These are phyloP conservation scores for Fusarium buxicola DNA, from an alignment of 2,329 filamentous ascomycete genomes.

Conservation along the genomic window DNA sequence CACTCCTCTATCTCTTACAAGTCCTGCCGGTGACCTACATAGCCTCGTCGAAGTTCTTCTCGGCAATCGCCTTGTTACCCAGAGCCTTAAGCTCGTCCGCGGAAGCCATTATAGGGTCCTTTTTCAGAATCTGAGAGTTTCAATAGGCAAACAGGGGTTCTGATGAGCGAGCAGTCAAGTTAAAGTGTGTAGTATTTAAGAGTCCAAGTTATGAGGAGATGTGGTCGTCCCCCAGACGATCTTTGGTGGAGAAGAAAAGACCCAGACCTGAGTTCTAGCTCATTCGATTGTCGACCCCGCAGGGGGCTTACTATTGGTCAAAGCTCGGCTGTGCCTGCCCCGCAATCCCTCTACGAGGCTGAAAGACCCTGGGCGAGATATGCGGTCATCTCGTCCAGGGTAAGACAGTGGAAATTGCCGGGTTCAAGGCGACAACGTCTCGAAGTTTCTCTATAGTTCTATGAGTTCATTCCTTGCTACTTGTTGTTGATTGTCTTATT, in stretches of 20 bases:
- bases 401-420: constrained; percentile 7
- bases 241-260: constrained; percentile 48
- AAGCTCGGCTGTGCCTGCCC: constrained; percentile 26
- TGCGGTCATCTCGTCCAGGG: constrained; percentile 29
- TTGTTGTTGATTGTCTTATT: too few relatives aligned
- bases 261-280: constrained; percentile 55
- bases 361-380: constrained; percentile 22
- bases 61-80: constrained; percentile 98
- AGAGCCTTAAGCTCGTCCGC: constrained; percentile 91
- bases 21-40: constrained; percentile 73
- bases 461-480: background rate
- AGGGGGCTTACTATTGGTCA: constrained; percentile 48
- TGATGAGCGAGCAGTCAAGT: constrained; percentile 9
- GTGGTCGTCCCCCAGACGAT: constrained; percentile 38
- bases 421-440: constrained; percentile 14
- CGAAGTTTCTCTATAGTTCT: constrained; percentile 27
- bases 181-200: constrained; percentile 31
- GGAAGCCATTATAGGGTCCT: constrained; percentile 61
- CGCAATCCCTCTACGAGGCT: constrained; percentile 32
- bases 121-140: constrained; percentile 22
- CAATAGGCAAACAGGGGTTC: constrained; percentile 17
- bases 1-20: constrained; percentile 1
- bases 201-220: constrained; percentile 39
- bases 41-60: constrained; percentile 96
- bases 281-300: constrained; percentile 54